These are phyloP conservation scores for Saccharomycopsis olivae DNA, from an alignment of 805 yeast species.

Conservation along the genomic window DNA sequence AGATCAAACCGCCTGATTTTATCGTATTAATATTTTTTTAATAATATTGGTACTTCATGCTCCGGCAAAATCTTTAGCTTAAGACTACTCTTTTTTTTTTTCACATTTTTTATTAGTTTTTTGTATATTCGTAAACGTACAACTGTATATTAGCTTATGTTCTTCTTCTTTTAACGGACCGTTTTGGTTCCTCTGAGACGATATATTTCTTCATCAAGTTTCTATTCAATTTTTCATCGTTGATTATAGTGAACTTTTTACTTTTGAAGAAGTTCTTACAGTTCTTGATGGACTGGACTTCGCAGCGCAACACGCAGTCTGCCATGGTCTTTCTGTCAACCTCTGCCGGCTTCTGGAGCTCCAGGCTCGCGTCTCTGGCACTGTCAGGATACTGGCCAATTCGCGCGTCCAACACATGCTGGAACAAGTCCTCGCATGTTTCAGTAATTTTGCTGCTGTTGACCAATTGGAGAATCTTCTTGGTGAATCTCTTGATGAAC, in stretches of 20 bases:
- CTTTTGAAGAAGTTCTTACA: slow-evolving; percentile 24
- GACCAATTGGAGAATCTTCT: slow-evolving; percentile 52
- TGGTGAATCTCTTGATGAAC: slow-evolving; percentile 38
- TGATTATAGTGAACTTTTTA: slow-evolving; percentile 32
- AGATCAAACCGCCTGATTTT: slow-evolving; percentile 7
- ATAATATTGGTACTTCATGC: slow-evolving; percentile 14
- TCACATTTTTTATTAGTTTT: background rate
- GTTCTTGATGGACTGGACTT: slow-evolving; percentile 37
- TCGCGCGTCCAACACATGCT: slow-evolving; percentile 27
- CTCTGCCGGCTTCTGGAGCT: slow-evolving; percentile 1
- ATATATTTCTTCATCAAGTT: slow-evolving; percentile 38
- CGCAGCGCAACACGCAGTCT: slow-evolving; percentile 43
- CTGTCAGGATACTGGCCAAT: slow-evolving; percentile 31
- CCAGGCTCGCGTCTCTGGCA: background rate
- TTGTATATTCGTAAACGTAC: background rate
- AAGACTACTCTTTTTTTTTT: background rate
- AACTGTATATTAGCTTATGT: background rate
- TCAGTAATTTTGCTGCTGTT: slow-evolving; percentile 41
- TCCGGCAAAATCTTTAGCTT: slow-evolving; percentile 8
- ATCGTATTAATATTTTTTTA: slow-evolving; percentile 8
- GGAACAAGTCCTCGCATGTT: slow-evolving; percentile 23
- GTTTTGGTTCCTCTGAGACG: background rate
- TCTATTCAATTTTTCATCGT: slow-evolving; percentile 48
- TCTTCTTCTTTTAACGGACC: slow-evolving; percentile 6
- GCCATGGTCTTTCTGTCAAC: slow-evolving; percentile 36